Conservation (phyloP, 2,329 filamentous ascomycete species). For the Clarireedia homoeocarpa region DNA sequence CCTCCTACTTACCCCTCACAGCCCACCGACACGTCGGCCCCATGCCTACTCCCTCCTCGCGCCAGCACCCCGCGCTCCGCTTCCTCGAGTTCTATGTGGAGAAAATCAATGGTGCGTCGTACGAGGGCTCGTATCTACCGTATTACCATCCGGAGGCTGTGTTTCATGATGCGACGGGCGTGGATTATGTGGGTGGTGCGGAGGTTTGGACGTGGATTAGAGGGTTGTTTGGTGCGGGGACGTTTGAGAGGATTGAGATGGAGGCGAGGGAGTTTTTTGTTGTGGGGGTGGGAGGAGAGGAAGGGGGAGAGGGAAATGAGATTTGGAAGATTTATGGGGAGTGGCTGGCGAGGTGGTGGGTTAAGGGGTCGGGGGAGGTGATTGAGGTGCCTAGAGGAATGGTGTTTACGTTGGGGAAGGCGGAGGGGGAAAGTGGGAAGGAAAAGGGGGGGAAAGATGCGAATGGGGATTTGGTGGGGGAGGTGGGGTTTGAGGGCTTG, state of each 20-base stretch:
- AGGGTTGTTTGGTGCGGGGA: not conserved
- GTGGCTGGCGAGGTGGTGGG: slow-evolving; percentile 10
- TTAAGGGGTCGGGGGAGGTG: not conserved
- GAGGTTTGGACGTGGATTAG: slow-evolving; percentile 6
- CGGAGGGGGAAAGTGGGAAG: not conserved
- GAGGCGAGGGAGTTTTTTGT: not conserved
- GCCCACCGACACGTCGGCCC: not conserved
- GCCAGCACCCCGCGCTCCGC: not conserved
- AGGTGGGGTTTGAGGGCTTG: slow-evolving; percentile 11
- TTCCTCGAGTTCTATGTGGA: not conserved
- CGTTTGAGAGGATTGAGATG: slow-evolving; percentile 1
- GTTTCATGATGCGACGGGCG: slow-evolving; percentile 3
- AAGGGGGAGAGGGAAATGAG: not conserved
- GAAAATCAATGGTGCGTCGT: not conserved
- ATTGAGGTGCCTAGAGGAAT: slow-evolving; percentile 9
- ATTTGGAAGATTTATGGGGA: slow-evolving; percentile 7
- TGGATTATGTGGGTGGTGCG: not conserved
- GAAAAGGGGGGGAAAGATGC: not conserved
- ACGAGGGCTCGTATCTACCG: not conserved
- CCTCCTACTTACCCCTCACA: not conserved
- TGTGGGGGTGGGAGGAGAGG: not conserved
- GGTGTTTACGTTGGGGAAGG: slow-evolving; percentile 9
- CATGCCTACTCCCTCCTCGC: not conserved
- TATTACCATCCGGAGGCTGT: slow-evolving; percentile 1
- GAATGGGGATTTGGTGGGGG: not conserved